Evolutionary conservation across 306 rosid species (phyloP), one percentile per base, ranked within the genome.

Genomic region (Sicyos edulis): DNA sequence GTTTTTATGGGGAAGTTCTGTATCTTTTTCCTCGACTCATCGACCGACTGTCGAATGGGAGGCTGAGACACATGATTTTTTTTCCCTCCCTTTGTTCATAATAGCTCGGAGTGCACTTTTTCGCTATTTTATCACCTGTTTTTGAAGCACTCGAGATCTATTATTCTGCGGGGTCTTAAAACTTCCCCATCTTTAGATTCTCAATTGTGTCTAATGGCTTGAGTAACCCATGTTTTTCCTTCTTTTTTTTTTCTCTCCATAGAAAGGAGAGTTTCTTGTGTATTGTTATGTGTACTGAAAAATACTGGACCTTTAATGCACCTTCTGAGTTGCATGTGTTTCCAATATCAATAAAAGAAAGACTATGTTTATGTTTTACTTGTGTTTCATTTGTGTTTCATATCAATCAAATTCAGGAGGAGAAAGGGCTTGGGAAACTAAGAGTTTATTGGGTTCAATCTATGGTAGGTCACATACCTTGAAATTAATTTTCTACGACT

Each of bases 41-140:
- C 45, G 50, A 44, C 74, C 45, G 69, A 21, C 75, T 11, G 64
- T 78, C 32, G 50, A 66, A 72, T 6, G 70, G 84, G 89, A 84
- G 91, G 91, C 75, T 83, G 79, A 70, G 75, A 71, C 86, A 51
- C 76, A 64, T 71, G 86, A 55, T 88, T 91, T 90, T 88, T 91
- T 90, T 91, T 82, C 51, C 82, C 85, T 77, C 77, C 82, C 82
- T 26, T 20, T 54, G 82, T 74, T 84, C 74, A 76, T 49, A 81
- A 74, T 62, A 77, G 84, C 83, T 83, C 79, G 73, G 73, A 49
- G 73, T 8, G 57, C 73, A 45, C 42, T 26, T 68, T 68, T 21
- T 21, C 54, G 24, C 73, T 57, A 22, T 53, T 15, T 83, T 81
- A 80, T 75, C 42, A 78, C 26, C 63, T 64, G 83, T 74, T 78